phyloP scores from a whole-genome alignment of 1,284 basidiomycete genomes.

The Leccinum huronense region DNA sequence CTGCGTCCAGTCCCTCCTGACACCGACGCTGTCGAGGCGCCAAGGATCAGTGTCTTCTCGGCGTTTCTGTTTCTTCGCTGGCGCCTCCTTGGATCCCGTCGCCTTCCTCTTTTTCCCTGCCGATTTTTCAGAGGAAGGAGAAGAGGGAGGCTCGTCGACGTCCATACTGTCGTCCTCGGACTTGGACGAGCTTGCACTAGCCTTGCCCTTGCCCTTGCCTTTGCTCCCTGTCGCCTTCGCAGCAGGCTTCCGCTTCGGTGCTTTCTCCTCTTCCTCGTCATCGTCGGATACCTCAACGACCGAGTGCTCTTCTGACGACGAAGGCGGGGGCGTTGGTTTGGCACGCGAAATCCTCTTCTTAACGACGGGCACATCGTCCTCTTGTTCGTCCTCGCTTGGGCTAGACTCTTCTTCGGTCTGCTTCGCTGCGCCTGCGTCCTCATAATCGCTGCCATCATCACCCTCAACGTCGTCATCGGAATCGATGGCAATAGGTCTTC shows the following conservation, averaged over 20 bases:
- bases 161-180: constrained; percentile 50
- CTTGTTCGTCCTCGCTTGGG: constrained; percentile 23
- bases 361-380: constrained; percentile 26
- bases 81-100: constrained; percentile 43
- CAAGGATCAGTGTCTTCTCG: constrained; percentile 76
- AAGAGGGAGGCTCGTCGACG: constrained; percentile 47
- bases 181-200: constrained; percentile 28
- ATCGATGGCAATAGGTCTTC: constrained; percentile 42
- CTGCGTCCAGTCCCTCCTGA: constrained; percentile 72
- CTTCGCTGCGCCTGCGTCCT: constrained; percentile 13
- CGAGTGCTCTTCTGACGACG: constrained; percentile 31
- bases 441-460: constrained; percentile 28
- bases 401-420: constrained; percentile 23
- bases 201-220: constrained; percentile 24
- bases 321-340: constrained; percentile 34
- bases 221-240: constrained; percentile 32
- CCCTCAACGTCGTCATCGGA: constrained; percentile 42
- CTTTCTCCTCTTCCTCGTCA: constrained; percentile 32
- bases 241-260: constrained; percentile 30
- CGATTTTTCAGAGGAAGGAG: constrained; percentile 37
- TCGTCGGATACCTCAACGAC: constrained; percentile 32
- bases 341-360: constrained; percentile 21
- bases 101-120: constrained; percentile 55
- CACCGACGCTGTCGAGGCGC: constrained; percentile 65
- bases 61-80: constrained; percentile 60